These are phyloP conservation scores for Galerina sulciceps DNA, from an alignment of 768 basidiomycete genomes.

Conservation along the genomic window DNA sequence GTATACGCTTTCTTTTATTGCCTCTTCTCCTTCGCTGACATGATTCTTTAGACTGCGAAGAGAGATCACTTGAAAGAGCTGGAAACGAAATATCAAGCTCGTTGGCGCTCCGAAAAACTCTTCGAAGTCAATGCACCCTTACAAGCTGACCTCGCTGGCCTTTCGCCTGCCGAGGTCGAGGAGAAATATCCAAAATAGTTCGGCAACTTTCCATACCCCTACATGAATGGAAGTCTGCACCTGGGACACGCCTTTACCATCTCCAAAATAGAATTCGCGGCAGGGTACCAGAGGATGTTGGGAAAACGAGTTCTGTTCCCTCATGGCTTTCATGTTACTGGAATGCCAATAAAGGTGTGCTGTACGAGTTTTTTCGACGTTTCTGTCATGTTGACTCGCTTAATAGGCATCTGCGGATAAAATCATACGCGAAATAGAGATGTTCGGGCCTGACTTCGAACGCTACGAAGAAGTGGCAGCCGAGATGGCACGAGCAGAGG, in stretches of 20 bases:
- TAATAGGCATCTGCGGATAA: slow-evolving; percentile 91
- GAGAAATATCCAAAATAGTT: slow-evolving; percentile 96
- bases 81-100: slow-evolving; percentile 83
- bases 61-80: slow-evolving; percentile 84
- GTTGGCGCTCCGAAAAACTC: slow-evolving; percentile 76
- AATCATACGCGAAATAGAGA: slow-evolving; percentile 93
- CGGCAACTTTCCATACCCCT: slow-evolving; percentile 94
- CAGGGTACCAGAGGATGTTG: slow-evolving; percentile 93
- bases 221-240: slow-evolving; percentile 99
- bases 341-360: slow-evolving; percentile 98
- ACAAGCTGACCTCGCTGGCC: slow-evolving; percentile 63
- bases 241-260: slow-evolving; percentile 98
- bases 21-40: background rate
- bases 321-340: slow-evolving; percentile 97
- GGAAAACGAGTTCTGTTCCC: slow-evolving; percentile 96
- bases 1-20: slow-evolving; percentile 31
- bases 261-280: slow-evolving; percentile 96
- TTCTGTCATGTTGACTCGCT: background rate
- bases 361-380: background rate
- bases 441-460: slow-evolving; percentile 93
- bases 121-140: slow-evolving; percentile 89
- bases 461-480: slow-evolving; percentile 55
- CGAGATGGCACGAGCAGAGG: slow-evolving; percentile 48
- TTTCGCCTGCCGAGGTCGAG: slow-evolving; percentile 69
- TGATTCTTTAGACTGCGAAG: slow-evolving; percentile 77